Evolutionary conservation across 352 stramenopile genomes (phyloP).

Genomic region (Phytophthora boehmeriae): DNA sequence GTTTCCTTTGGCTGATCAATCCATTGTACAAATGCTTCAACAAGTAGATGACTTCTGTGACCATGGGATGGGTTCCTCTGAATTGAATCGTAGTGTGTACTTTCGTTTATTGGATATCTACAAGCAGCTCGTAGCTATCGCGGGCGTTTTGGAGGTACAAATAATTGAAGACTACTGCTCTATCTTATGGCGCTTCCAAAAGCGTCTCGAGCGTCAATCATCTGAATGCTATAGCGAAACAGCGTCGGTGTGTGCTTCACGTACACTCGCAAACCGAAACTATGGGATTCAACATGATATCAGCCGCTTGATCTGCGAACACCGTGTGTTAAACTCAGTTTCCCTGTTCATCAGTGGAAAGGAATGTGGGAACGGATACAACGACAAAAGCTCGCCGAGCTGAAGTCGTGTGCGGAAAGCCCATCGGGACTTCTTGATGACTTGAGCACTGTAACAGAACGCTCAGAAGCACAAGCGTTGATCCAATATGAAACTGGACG

Average conservation of each 20-base stretch:
- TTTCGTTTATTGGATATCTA: background rate
- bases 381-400: background rate
- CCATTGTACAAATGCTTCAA: background rate
- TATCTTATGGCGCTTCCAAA: background rate
- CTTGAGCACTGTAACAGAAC: background rate
- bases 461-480: background rate
- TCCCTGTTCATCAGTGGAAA: background rate
- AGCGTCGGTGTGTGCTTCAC: background rate
- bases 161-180: background rate
- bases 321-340: background rate
- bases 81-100: background rate
- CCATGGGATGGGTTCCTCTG: background rate
- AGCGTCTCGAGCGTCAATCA: background rate
- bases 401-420: background rate
- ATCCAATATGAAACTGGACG: constrained; percentile 1
- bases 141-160: background rate
- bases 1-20: background rate
- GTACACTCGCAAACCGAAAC: background rate
- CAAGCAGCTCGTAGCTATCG: background rate
- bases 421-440: background rate
- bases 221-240: background rate
- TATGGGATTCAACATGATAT: constrained; percentile 3
- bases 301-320: background rate
- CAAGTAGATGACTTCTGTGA: background rate
- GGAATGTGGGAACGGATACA: background rate